Percentiles rank a stretch among this genome's conserved stretches.
These are phyloP conservation scores for Nectriaceae sp. DNA, from an alignment of 2,329 filamentous ascomycete genomes.

Conservation along the genomic window DNA sequence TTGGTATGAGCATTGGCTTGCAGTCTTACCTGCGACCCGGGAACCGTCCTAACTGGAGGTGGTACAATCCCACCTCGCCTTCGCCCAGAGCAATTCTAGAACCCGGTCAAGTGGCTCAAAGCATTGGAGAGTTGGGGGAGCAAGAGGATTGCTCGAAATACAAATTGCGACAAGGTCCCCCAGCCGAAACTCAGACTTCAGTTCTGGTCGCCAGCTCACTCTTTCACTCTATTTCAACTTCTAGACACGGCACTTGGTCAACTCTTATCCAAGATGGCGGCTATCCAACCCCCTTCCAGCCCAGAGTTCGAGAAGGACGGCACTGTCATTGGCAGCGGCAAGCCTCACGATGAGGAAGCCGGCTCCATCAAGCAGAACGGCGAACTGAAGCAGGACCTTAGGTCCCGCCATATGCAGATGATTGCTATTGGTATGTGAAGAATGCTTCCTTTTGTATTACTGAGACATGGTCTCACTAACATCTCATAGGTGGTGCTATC, in stretches of 20 bases:
- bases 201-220: not conserved
- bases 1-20: not conserved
- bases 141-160: conserved; percentile 5
- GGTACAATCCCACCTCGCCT: conserved; percentile 1
- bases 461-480: not conserved
- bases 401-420: conserved; percentile 90
- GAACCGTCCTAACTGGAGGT: not conserved
- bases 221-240: not conserved
- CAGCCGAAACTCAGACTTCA: not conserved
- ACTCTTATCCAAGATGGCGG: not conserved
- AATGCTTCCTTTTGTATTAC: no score
- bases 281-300: conserved; percentile 9
- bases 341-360: conserved; percentile 14
- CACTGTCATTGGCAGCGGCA: not conserved
- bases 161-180: not conserved
- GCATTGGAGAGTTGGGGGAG: not conserved
- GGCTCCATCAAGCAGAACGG: conserved; percentile 17
- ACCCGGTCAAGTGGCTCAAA: no score
- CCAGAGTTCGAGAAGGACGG: conserved; percentile 13
- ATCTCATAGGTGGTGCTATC: conserved; percentile 32
- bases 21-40: not conserved
- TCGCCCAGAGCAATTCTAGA: conserved; percentile 12
- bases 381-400: conserved; percentile 60
- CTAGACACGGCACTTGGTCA: not conserved
- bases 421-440: conserved; percentile 83